Percentiles rank a stretch among this genome's conserved stretches.
These are phyloP conservation scores for Astrocystis sublimbata DNA, from an alignment of 495 filamentous ascomycete genomes.

Conservation along the genomic window DNA sequence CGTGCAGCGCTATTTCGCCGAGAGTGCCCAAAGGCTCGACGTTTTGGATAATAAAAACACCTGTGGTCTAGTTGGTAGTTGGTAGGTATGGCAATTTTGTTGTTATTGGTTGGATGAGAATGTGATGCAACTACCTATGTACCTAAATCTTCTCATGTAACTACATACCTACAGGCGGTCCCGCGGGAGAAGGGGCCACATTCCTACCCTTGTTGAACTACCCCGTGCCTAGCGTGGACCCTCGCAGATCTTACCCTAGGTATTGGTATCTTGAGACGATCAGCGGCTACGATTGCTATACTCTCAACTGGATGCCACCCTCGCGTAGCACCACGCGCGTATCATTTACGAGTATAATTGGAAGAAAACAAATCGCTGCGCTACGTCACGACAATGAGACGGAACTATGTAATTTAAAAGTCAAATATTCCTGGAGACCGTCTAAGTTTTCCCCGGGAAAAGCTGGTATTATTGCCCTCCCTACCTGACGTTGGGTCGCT, in stretches of 20 bases:
- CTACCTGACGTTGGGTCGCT: too few relatives aligned
- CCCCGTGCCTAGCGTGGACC: too few relatives aligned
- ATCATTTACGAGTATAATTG: background rate
- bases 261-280: background rate
- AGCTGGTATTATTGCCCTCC: too few relatives aligned
- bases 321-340: slow-evolving; percentile 3
- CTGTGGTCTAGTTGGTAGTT: too few relatives aligned
- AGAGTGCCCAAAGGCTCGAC: too few relatives aligned
- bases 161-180: too few relatives aligned
- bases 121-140: slow-evolving; percentile 6
- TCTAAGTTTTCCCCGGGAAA: too few relatives aligned
- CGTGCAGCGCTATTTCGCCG: too few relatives aligned
- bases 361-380: background rate
- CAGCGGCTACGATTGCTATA: background rate
- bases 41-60: background rate
- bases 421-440: too few relatives aligned
- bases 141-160: too few relatives aligned
- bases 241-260: too few relatives aligned
- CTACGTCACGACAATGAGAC: slow-evolving; percentile 7
- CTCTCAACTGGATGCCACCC: background rate
- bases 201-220: slow-evolving; percentile 2
- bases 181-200: background rate
- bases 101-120: background rate
- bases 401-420: too few relatives aligned
- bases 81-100: background rate